A percentile compares a stretch with the other conserved stretches of the same genome.
Evolutionary conservation across 139 green algal species (phyloP).

Genomic region (Microglena sp.): DNA sequence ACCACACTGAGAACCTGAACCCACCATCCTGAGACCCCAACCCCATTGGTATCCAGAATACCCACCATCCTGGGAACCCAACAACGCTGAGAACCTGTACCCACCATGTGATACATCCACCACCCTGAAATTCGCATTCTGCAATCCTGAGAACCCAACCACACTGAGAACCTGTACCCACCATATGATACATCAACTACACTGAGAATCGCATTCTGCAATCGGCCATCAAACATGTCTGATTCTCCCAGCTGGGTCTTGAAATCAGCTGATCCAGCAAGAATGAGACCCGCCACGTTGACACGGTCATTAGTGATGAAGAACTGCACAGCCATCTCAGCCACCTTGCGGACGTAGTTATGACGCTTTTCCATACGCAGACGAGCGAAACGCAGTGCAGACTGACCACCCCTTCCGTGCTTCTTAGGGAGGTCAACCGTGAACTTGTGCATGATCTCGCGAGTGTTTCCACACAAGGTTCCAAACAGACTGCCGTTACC

Average conservation of each 20-base stretch:
- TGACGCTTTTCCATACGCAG: constrained; percentile 97
- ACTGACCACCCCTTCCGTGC: constrained; percentile 94
- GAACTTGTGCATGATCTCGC: constrained; percentile 27
- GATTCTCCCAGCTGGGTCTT: constrained; percentile 89
- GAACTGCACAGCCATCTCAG: constrained; percentile 77
- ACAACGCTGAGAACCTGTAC: no score
- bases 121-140: constrained; percentile 50
- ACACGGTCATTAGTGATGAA: constrained; percentile 85
- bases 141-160: neutral
- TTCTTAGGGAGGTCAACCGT: constrained; percentile 98
- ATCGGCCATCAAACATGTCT: constrained; percentile 94
- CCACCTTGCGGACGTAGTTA: constrained; percentile 98
- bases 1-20: no score
- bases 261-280: constrained; percentile 95
- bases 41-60: no score
- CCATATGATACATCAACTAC: constrained; percentile 97
- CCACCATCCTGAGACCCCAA: no score
- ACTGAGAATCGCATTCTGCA: constrained; percentile 81
- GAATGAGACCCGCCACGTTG: constrained; percentile 92
- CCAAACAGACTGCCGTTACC: constrained; percentile 94
- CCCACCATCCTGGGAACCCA: no score
- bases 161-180: constrained; percentile 22
- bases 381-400: constrained; percentile 94
- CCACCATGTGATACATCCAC: constrained; percentile 91
- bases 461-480: constrained; percentile 91